A percentile compares a stretch with the other conserved stretches of the same genome.
Evolutionary conservation across 2,329 filamentous ascomycete species (phyloP).

Genomic region (Botrytis hyacinthi): DNA sequence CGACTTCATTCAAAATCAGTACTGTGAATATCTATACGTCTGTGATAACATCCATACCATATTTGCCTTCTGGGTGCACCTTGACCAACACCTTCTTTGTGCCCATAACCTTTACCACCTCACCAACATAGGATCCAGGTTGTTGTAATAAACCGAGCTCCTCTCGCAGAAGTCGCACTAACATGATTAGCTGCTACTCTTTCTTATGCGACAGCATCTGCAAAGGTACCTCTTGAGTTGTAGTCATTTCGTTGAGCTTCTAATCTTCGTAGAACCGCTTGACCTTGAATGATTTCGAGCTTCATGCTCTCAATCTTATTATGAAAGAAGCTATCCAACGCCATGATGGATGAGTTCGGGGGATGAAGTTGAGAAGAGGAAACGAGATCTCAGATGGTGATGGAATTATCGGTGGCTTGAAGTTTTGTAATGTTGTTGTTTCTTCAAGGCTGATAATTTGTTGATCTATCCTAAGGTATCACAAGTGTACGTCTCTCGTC

Average conservation of each 20-base stretch:
- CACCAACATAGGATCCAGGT: slow-evolving; percentile 95
- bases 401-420: not conserved
- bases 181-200: slow-evolving; percentile 27
- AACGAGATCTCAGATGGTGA: not conserved
- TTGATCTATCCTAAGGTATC: slow-evolving; percentile 18
- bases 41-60: slow-evolving; percentile 60
- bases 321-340: slow-evolving; percentile 98
- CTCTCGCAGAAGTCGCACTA: slow-evolving; percentile 86
- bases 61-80: slow-evolving; percentile 99
- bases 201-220: not conserved
- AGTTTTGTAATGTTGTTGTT: not conserved
- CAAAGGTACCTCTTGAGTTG: slow-evolving; percentile 69
- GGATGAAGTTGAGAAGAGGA: not conserved
- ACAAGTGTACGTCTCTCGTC: not conserved
- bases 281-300: slow-evolving; percentile 99
- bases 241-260: slow-evolving; percentile 99
- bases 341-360: slow-evolving; percentile 61
- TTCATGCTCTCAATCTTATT: slow-evolving; percentile 99
- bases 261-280: slow-evolving; percentile 88
- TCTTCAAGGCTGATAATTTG: slow-evolving; percentile 19
- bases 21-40: too few species aligned
- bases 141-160: slow-evolving; percentile 95
- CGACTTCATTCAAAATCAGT: slow-evolving; percentile 56
- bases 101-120: slow-evolving; percentile 99
- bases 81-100: slow-evolving; percentile 99